phyloP scores from a whole-genome alignment of 352 stramenopile genomes.

The Globisporangium iwayamae region DNA sequence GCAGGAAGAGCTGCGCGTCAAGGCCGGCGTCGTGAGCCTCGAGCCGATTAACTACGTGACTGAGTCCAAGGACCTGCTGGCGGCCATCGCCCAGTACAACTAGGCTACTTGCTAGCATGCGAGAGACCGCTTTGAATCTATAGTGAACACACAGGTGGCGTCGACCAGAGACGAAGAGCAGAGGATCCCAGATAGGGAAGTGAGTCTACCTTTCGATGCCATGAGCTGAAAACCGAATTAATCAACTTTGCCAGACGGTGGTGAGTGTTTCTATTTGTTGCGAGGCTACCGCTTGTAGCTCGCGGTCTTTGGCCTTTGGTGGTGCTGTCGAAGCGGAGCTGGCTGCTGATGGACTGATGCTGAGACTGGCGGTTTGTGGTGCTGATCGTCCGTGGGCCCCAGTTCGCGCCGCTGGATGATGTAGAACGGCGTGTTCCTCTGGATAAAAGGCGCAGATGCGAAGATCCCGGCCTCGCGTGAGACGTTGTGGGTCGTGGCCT shows the following conservation, averaged over 20 bases:
- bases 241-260: background rate
- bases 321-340: background rate
- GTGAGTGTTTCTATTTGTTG: background rate
- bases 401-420: slow-evolving; percentile 59
- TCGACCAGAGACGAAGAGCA: background rate
- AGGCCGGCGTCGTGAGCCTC: slow-evolving; percentile 90
- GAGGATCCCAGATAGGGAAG: background rate
- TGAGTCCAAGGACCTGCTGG: slow-evolving; percentile 92
- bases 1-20: slow-evolving; percentile 94
- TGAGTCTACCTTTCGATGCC: background rate
- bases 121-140: background rate
- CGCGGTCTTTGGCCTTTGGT: slow-evolving; percentile 10
- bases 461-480: slow-evolving; percentile 54
- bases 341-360: slow-evolving; percentile 4
- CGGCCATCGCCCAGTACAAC: slow-evolving; percentile 89
- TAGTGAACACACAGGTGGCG: background rate
- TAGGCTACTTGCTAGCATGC: slow-evolving; percentile 16
- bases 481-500: slow-evolving; percentile 49
- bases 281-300: slow-evolving; percentile 1
- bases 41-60: slow-evolving; percentile 91
- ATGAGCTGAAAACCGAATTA: background rate
- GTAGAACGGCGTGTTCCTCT: slow-evolving; percentile 50
- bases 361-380: background rate
- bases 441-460: slow-evolving; percentile 38
- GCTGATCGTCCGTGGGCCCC: slow-evolving; percentile 13